Base-by-base conservation (phyloP, 139 green algal species). In the Spirogloea muscicola region DNA sequence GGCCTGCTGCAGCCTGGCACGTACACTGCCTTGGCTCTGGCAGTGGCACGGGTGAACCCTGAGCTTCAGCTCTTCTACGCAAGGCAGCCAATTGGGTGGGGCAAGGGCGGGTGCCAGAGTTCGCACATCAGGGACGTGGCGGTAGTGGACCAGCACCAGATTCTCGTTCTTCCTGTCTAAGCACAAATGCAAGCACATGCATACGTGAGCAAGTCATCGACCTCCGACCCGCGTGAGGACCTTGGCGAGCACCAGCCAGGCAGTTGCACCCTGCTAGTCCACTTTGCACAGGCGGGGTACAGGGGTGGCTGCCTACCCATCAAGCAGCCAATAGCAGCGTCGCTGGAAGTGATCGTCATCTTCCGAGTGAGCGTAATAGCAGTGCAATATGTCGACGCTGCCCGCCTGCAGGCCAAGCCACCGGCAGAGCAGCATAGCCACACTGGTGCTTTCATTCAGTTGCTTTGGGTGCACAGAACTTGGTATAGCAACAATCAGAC, bases 321-420 rank as follows among this genome's bases (percentile, higher is more conserved):
- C 80, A 48, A 92, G 84, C 39, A 91, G 76, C 87, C 87, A 92
- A 80, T 91, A 93, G 76, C 75, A 90, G 13, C 88, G 83, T 1
- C 88, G 76, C 84, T 89, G 87, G 69, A 89, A 79, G n/a, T 2
- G 43, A n/a, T 58, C n/a, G 44, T 71, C 21, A 29, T 81, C 44
- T 21, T 89, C 83, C 16, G 76, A 70, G 39, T 91, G 89, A 0
- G 89, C 85, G 61, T 91, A 94, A 65, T 93, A 93, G 78, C 87
- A 94, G 58, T 93, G 92, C 10, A 93, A 75, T 34, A 76, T 69
- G 38, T 91, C 87, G 48, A 72, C 43, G 49, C 83, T 86, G 16
- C 72, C 86, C 18, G 38, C 60, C 51, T 68, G 48, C 10, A 79
- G 31, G 55, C 72, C 46, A 27, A 68, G 16, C 61, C 16, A n/a